Base-by-base conservation (phyloP, 2,329 filamentous ascomycete species). In the Colletotrichum camelliae region DNA sequence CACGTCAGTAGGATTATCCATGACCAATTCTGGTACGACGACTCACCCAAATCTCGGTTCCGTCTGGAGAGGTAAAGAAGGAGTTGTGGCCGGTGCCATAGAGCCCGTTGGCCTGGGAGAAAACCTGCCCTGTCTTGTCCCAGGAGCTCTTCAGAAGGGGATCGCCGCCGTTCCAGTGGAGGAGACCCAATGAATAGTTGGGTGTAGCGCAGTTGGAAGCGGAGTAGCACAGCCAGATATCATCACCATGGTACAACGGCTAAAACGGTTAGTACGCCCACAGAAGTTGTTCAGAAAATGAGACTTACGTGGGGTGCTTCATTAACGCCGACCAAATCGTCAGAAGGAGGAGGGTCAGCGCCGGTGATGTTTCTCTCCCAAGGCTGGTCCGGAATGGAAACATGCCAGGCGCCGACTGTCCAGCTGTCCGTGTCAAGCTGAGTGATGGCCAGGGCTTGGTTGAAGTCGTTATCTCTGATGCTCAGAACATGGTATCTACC, bases 21-120 rank as follows among this genome's bases (percentile, higher is more conserved):
- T 10, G 2, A 18, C 0, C 16, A 29, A 18, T 1, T 27, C 0
- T 29, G 4, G 16, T 2, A 1, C 15, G 21, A 6, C 18, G 2
- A 58, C 55, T 29, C 9, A 58, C 55, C 55, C 55, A 58, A 58
- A 58, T 58, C 24, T 58, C 55, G 24, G 55, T 58, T 58, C 55
- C 55, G 6, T 58, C 55, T 1, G 55, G 55, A 0, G 55, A 58
- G 6, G 55, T 27, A 1, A 58, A 58, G 55, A 58, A 58, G 7
- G 55, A 58, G 55, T 58, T 58, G 15, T 58, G 55, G 5, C 21
- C 55, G 3, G 55, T 58, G n/a, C 55, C 55, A 16, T 58, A 58
- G 27, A 58, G 55, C 55, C 55, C 55, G 1, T 58, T 58, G 21
- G 55, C 55, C 24, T 58, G 24, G 24, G 27, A 58, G 27, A 58